Evolutionary conservation across 1,284 basidiomycete genomes (phyloP), one percentile per base, ranked within the genome.

Genomic region (Tremellales sp.): DNA sequence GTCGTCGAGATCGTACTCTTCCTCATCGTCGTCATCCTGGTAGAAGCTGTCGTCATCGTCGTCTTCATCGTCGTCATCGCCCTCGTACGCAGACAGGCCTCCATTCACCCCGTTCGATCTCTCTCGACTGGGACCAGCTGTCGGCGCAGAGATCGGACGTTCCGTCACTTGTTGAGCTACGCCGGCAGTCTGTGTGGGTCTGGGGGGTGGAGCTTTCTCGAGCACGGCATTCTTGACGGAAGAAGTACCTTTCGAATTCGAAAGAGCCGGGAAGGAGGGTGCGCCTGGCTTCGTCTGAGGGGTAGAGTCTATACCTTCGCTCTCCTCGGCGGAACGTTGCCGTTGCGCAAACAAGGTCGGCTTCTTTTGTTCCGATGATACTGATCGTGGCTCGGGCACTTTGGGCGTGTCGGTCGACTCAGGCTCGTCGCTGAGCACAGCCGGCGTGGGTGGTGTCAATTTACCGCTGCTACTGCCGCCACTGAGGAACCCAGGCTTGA

Each of bases 1-100:
- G 39, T 72, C 64, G 47, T 72, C 68, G 11, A 72, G 55, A 42
- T 66, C 64, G 49, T 70, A 70, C 49, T 70, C 70, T 52, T 72
- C 70, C 36, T 70, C 67, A 15, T 63, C 62, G 8, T 62, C 62
- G 13, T 62, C 63, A 8, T 57, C 56, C 15, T 58, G 51, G 37
- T 54, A 55, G 13, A 52, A 49, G 24, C 59, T 55, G 12, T 58
- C 55, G 13, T 62, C 17, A 46, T 48, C 12, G 42, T 56, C 56
- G 17, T 58, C 60, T 17, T 60, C 58, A 21, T 64, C 62, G 6
- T 55, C 47, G 27, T 45, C 46, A 22, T 59, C 57, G 11, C 60
- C 17, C 45, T 48, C 8, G 42, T 56, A 55, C n/a, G 57, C 60
- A 19, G 58, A 57, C 17, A 62, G 60, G 6, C 53, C 47, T 24